These are phyloP conservation scores for Peribolospora baueri DNA, from an alignment of 768 basidiomycete genomes.

Conservation along the genomic window DNA sequence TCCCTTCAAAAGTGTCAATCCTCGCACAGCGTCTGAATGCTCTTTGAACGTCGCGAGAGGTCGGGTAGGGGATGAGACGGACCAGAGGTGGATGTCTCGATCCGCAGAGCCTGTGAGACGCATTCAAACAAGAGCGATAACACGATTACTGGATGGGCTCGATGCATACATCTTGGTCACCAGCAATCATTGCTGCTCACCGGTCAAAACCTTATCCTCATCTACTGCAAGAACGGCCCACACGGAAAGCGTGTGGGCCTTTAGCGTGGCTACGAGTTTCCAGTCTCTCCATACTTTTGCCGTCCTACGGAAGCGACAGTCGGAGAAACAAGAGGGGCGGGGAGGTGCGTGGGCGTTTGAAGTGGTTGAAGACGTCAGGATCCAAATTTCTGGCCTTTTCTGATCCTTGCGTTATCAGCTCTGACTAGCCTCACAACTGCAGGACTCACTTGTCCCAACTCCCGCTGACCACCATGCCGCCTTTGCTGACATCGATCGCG, in stretches of 20 bases:
- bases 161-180: not conserved
- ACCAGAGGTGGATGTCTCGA: conserved; percentile 75
- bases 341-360: not conserved
- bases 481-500: conserved; percentile 42
- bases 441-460: conserved; percentile 73
- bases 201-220: conserved; percentile 54
- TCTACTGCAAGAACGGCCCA: conserved; percentile 65
- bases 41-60: conserved; percentile 37
- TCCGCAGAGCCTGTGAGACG: conserved; percentile 57
- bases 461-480: conserved; percentile 53
- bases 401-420: too few species aligned
- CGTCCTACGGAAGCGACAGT: conserved; percentile 30
- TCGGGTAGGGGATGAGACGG: conserved; percentile 37
- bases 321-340: not conserved
- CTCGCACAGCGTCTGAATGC: conserved; percentile 71
- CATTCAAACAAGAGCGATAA: not conserved
- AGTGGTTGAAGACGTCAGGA: not conserved
- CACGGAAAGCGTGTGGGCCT: conserved; percentile 71
- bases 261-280: conserved; percentile 52
- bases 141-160: not conserved
- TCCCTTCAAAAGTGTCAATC: conserved; percentile 36
- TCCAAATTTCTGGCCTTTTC: too few species aligned
- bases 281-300: conserved; percentile 51
- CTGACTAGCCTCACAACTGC: not conserved
- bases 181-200: conserved; percentile 21